Percentiles rank a stretch among this genome's conserved stretches.
Conservation (phyloP, 2,329 filamentous ascomycete species). For the Paradendryphiella salina region DNA sequence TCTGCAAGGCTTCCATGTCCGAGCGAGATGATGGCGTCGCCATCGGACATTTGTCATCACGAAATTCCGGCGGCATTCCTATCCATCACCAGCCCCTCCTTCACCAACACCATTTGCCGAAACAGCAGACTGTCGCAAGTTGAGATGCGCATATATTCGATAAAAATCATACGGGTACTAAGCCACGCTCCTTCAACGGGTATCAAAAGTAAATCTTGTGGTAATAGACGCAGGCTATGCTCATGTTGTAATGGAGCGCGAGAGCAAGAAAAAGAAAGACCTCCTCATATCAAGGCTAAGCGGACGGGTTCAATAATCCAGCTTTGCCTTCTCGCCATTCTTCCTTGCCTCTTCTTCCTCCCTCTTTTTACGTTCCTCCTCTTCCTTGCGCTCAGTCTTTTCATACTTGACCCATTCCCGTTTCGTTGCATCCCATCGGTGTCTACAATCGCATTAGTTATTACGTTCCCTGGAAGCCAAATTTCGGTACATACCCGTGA, state of each 20-base stretch:
- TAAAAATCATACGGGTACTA: neutral
- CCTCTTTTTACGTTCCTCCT: conserved; percentile 12
- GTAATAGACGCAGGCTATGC: conserved; percentile 5
- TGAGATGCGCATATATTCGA: neutral
- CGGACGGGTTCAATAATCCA: conserved; percentile 24
- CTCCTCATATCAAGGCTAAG: conserved; percentile 13
- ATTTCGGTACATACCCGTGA: conserved; percentile 54
- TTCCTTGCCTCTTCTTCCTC: conserved; percentile 18
- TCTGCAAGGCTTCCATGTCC: conserved; percentile 42
- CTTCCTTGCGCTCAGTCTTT: conserved; percentile 17
- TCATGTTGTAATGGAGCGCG: conserved; percentile 7
- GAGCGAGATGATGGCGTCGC: conserved; percentile 19
- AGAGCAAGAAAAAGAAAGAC: neutral
- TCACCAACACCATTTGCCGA: neutral
- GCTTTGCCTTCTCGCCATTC: conserved; percentile 16
- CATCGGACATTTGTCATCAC: conserved; percentile 44
- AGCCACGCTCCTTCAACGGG: conserved; percentile 10
- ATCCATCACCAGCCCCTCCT: neutral
- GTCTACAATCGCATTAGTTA: conserved; percentile 49
- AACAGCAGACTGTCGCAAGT: too few species aligned
- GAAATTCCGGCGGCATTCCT: neutral
- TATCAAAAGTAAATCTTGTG: conserved; percentile 23
- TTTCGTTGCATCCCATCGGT: conserved; percentile 61
- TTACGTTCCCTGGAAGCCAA: neutral
- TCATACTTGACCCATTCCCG: conserved; percentile 62